Evolutionary conservation across 1,284 basidiomycete species (phyloP).

Genomic region (Ganoderma sinense): DNA sequence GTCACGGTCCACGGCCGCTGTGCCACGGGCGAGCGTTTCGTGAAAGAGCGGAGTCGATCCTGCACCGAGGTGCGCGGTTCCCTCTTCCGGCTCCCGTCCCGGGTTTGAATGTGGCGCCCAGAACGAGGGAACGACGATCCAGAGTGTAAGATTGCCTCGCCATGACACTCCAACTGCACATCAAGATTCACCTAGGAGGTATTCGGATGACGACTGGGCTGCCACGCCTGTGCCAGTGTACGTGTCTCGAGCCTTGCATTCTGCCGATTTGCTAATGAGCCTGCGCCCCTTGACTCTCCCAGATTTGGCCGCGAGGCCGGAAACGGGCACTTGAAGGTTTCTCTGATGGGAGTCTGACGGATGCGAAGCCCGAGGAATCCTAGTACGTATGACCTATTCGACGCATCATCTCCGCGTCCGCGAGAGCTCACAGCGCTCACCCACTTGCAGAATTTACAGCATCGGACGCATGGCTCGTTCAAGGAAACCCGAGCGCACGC

Average conservation of each 20-base stretch:
- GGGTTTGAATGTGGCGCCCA: conserved; percentile 18
- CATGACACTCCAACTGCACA: conserved; percentile 11
- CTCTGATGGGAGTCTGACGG: conserved; percentile 8
- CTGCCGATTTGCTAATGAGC: background rate
- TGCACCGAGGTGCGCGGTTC: conserved; percentile 5
- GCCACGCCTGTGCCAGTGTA: conserved; percentile 3
- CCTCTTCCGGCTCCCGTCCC: conserved; percentile 15
- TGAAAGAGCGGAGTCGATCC: conserved; percentile 4
- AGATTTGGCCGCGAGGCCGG: background rate
- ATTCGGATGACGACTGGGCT: conserved; percentile 6
- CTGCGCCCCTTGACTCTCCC: background rate
- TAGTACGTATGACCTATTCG: conserved; percentile 7
- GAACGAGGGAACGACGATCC: conserved; percentile 19
- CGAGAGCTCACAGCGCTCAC: conserved; percentile 10
- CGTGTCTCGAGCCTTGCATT: conserved; percentile 10
- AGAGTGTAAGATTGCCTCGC: conserved; percentile 15
- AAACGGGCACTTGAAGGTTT: background rate
- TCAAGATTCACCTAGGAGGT: conserved; percentile 7
- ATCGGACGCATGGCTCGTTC: conserved; percentile 9
- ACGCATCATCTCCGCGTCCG: conserved; percentile 10
- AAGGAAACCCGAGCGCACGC: conserved; percentile 6
- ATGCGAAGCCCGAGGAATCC: background rate
- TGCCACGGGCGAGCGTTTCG: background rate
- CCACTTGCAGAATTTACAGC: conserved; percentile 8
- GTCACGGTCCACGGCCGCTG: conserved; percentile 1